Evolutionary conservation across 139 green algal species (phyloP).

Genomic region (Tetradesmus lagerheimii): DNA sequence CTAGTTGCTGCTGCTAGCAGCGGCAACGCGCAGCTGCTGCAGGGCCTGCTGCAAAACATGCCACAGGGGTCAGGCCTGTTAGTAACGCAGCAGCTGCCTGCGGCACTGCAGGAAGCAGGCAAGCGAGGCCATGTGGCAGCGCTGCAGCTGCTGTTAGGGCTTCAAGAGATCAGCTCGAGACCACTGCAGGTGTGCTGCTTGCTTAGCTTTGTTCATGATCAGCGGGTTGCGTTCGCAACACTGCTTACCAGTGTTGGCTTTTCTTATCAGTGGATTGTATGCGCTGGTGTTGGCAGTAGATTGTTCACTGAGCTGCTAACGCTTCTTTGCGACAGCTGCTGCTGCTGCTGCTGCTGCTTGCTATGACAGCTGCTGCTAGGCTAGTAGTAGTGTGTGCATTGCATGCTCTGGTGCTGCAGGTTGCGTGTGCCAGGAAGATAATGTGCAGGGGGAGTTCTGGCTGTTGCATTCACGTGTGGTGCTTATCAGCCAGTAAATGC

Average conservation of each 20-base stretch:
- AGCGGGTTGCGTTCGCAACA: no score
- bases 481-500: no score
- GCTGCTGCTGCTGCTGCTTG: neutral
- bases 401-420: neutral
- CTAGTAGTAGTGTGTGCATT: neutral
- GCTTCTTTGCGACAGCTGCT: no score
- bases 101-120: constrained; percentile 6
- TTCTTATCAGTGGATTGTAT: no score
- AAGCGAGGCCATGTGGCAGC: neutral
- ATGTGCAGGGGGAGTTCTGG: no score
- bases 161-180: neutral
- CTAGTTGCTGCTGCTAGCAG: constrained; percentile 17
- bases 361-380: neutral
- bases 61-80: neutral
- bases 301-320: no score
- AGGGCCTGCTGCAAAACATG: neutral
- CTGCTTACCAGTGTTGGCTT: no score
- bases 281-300: no score
- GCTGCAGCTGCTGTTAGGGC: neutral
- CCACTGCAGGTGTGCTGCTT: neutral
- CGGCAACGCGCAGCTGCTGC: neutral
- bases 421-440: no score
- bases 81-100: constrained; percentile 8
- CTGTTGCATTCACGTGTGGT: no score
- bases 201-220: no score